phyloP scores from a whole-genome alignment of 2,329 filamentous ascomycete genomes.

The Verticillium nonalfalfae region DNA sequence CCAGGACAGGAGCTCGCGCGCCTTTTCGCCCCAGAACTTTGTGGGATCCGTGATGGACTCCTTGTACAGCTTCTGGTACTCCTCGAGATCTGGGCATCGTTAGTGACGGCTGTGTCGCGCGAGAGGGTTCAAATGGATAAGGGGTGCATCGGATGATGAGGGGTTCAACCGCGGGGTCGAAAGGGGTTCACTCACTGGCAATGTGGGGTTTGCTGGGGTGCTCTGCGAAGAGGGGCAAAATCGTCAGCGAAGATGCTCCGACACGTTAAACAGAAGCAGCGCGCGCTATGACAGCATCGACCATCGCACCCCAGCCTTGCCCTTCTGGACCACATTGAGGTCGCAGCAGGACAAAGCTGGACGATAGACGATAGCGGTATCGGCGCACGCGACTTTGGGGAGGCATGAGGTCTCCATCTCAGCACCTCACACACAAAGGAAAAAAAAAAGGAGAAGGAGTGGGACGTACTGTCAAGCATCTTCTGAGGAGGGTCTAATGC shows the following conservation, averaged over 20 bases:
- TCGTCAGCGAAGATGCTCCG: conserved; percentile 22
- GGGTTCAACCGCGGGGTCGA: not conserved
- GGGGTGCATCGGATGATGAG: not conserved
- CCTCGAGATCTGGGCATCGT: conserved; percentile 47
- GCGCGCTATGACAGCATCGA: conserved; percentile 1
- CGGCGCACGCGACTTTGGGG: not conserved
- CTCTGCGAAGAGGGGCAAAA: conserved; percentile 38
- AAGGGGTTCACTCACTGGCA: conserved; percentile 40
- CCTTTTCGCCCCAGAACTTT: conserved; percentile 82
- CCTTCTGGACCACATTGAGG: not conserved
- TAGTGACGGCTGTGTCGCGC: not conserved
- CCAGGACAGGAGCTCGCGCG: conserved; percentile 87
- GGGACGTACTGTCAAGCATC: conserved; percentile 59
- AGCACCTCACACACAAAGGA: not conserved
- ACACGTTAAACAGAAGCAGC: not conserved
- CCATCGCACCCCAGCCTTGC: not conserved
- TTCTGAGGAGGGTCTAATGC: conserved; percentile 54
- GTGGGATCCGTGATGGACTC: conserved; percentile 87
- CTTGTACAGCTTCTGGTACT: conserved; percentile 63
- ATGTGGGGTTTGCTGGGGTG: conserved; percentile 66
- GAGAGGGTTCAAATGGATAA: not conserved
- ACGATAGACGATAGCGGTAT: not conserved
- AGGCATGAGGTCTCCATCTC: not conserved
- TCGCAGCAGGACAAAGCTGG: not conserved
- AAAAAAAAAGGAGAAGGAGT: not conserved